Evolutionary conservation across 2,329 filamentous ascomycete species (phyloP).

Genomic region (Claviceps pazoutovae): DNA sequence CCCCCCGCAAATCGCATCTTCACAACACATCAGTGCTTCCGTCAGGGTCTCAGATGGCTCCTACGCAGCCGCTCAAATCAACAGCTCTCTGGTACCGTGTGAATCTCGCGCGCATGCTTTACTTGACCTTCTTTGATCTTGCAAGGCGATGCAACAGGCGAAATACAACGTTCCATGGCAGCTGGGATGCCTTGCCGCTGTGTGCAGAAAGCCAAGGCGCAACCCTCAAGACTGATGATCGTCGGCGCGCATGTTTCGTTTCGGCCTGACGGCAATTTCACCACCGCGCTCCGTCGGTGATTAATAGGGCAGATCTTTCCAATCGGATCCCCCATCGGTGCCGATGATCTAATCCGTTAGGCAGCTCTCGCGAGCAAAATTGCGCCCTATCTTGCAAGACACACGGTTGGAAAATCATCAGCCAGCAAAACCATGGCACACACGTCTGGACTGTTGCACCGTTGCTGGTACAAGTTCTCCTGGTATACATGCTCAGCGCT

Average conservation of each 20-base stretch:
- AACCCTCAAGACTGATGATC: background rate
- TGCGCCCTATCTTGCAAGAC: background rate
- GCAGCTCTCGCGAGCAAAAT: background rate
- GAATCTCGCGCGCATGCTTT: background rate
- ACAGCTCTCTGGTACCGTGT: no score
- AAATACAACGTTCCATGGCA: conserved; percentile 11
- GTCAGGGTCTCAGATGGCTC: no score
- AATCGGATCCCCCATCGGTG: background rate
- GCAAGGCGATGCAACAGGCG: conserved; percentile 1
- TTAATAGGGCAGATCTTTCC: background rate
- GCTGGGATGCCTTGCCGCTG: background rate
- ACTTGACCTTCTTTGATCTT: background rate
- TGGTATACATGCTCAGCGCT: no score
- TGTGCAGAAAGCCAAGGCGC: background rate
- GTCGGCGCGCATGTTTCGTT: conserved; percentile 1
- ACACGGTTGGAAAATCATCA: background rate
- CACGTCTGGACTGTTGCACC: no score
- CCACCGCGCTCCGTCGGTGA: background rate
- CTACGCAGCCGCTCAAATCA: no score
- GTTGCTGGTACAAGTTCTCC: no score
- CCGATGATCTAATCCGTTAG: background rate
- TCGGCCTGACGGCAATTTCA: background rate
- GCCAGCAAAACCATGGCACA: background rate
- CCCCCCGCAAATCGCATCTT: no score
- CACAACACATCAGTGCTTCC: no score